These are phyloP conservation scores for Lolium perenne DNA, from an alignment of 176 grass and related monocot genomes.

Conservation along the genomic window DNA sequence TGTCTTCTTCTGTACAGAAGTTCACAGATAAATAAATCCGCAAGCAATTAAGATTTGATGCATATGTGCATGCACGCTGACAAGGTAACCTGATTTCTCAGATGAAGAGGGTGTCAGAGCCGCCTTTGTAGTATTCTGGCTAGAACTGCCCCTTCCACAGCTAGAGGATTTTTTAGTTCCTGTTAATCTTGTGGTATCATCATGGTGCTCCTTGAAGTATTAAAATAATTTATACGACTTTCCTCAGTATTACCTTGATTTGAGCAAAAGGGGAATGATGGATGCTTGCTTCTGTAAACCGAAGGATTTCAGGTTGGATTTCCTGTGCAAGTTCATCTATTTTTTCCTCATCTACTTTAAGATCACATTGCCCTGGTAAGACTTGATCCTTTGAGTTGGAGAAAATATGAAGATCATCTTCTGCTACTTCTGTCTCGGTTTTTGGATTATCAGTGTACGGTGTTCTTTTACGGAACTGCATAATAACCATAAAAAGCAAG, in stretches of 20 bases:
- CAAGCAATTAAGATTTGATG: neutral
- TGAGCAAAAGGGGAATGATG: neutral
- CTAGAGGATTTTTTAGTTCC: neutral
- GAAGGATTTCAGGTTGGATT: neutral
- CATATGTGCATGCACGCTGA: neutral
- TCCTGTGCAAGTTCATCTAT: neutral
- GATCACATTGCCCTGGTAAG: neutral
- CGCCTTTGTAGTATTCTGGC: neutral
- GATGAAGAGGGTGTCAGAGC: neutral
- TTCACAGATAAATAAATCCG: neutral
- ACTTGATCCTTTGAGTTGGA: neutral
- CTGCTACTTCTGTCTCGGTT: neutral
- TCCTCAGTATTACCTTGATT: neutral
- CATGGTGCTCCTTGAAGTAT: neutral
- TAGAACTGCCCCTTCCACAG: constrained; percentile 1
- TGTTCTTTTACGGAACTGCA: neutral
- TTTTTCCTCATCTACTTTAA: neutral
- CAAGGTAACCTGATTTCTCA: constrained; percentile 26
- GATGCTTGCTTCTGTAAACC: neutral
- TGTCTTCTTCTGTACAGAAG: neutral
- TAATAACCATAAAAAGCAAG: neutral
- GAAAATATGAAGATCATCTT: neutral
- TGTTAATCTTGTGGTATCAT: neutral
- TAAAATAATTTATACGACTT: neutral
- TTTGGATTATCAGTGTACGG: neutral